Percentiles rank a stretch among this genome's conserved stretches.
These are phyloP conservation scores for Leccinellum rugosiceps DNA, from an alignment of 768 basidiomycete species.

Conservation along the genomic window DNA sequence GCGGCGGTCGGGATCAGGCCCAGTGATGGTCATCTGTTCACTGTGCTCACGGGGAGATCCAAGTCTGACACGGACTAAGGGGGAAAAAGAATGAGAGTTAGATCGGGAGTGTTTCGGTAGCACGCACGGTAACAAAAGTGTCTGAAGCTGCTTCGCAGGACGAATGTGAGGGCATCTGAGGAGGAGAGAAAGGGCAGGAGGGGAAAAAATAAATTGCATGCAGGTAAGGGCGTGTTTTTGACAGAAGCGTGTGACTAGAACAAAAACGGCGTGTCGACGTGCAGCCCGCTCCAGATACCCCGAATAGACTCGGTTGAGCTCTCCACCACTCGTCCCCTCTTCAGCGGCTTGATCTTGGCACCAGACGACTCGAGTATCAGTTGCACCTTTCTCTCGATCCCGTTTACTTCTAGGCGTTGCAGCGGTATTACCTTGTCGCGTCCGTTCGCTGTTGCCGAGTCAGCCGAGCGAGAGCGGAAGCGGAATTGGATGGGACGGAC, in stretches of 20 bases:
- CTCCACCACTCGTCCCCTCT: conserved; percentile 62
- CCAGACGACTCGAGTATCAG: conserved; percentile 87
- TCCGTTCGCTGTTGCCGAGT: conserved; percentile 62
- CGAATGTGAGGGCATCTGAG: background rate
- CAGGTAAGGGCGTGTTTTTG: conserved; percentile 33
- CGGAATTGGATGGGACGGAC: conserved; percentile 36
- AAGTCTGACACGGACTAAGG: conserved; percentile 19
- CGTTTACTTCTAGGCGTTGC: conserved; percentile 68
- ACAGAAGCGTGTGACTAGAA: conserved; percentile 32
- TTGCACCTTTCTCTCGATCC: conserved; percentile 74
- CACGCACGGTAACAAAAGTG: conserved; percentile 27
- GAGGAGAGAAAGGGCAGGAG: background rate
- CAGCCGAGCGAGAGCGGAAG: conserved; percentile 5
- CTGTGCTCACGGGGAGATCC: conserved; percentile 30
- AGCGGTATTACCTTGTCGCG: conserved; percentile 87
- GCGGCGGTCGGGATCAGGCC: conserved; percentile 20
- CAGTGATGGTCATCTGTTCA: conserved; percentile 14
- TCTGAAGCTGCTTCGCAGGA: conserved; percentile 18
- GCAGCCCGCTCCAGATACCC: conserved; percentile 89
- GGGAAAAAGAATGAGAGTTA: background rate
- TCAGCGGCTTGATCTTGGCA: conserved; percentile 77
- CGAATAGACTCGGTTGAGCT: conserved; percentile 77
- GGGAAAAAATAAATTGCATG: conserved; percentile 15
- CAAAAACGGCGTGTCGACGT: conserved; percentile 67
- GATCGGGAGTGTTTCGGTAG: background rate